Conservation (phyloP, 257 asterid genomes). For the Solanum paucissectum region DNA sequence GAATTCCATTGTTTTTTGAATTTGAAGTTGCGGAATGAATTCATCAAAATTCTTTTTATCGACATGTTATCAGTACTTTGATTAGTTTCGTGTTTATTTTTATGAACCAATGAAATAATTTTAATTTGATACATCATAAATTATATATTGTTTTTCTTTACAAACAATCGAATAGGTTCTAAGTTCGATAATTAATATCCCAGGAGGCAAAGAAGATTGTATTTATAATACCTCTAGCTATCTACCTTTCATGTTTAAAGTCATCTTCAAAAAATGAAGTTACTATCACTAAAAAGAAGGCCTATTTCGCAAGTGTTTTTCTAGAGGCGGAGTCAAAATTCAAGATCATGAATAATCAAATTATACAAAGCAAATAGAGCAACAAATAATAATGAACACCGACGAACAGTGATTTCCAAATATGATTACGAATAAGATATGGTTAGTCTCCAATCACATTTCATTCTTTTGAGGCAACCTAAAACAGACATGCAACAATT, state of each 20-base stretch:
- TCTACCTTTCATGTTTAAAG: no score
- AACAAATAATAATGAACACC: neutral
- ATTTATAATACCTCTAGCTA: neutral
- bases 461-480: neutral
- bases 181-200: neutral
- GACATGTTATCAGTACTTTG: neutral
- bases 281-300: neutral
- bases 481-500: neutral
- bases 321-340: neutral
- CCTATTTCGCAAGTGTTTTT: neutral
- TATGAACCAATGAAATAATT: neutral
- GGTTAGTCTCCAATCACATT: neutral
- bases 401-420: neutral
- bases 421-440: neutral
- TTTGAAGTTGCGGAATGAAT: neutral
- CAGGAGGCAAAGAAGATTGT: neutral
- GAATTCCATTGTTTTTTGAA: no score
- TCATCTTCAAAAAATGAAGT: neutral
- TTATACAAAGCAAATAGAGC: no score
- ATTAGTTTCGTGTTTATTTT: no score
- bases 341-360: neutral
- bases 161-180: neutral
- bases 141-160: neutral
- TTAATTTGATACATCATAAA: neutral
- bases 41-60: neutral